These are phyloP conservation scores for Myxozyma geophila DNA, from an alignment of 805 yeast genomes.

Conservation along the genomic window DNA sequence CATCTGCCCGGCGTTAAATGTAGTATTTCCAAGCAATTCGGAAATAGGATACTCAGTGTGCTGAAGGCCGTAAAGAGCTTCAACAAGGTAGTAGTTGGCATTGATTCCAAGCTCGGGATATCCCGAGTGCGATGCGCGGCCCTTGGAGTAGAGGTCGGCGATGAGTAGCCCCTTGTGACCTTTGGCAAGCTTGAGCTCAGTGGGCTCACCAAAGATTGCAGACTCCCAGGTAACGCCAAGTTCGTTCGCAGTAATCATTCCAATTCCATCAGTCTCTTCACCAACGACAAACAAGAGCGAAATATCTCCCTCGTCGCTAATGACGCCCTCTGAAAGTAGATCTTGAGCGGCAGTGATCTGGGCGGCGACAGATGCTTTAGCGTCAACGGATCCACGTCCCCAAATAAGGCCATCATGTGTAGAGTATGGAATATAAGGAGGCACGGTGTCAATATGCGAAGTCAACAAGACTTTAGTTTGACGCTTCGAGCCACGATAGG, in stretches of 20 bases:
- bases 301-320: slow-evolving; percentile 59
- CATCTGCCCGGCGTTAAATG: slow-evolving; percentile 63
- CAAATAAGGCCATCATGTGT: slow-evolving; percentile 54
- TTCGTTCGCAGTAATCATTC: slow-evolving; percentile 57
- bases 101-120: slow-evolving; percentile 71
- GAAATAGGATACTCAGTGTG: slow-evolving; percentile 54
- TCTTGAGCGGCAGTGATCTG: slow-evolving; percentile 62
- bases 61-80: slow-evolving; percentile 54
- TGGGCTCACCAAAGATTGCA: slow-evolving; percentile 77
- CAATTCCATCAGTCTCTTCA: slow-evolving; percentile 69
- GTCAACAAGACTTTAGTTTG: slow-evolving; percentile 58
- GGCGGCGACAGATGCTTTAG: slow-evolving; percentile 71
- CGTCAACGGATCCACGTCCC: slow-evolving; percentile 74
- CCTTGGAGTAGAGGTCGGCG: slow-evolving; percentile 26
- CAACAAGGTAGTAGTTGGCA: slow-evolving; percentile 62
- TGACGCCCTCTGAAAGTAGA: slow-evolving; percentile 47
- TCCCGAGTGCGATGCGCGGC: slow-evolving; percentile 57
- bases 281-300: slow-evolving; percentile 68
- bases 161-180: slow-evolving; percentile 58
- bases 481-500: slow-evolving; percentile 55
- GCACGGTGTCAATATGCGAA: slow-evolving; percentile 74
- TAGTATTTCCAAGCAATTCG: slow-evolving; percentile 62
- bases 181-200: slow-evolving; percentile 66
- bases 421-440: slow-evolving; percentile 62
- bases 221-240: slow-evolving; percentile 57